Percentiles rank a stretch among this genome's conserved stretches.
Conservation (phyloP, 1,284 basidiomycete species). For the Coriolopsis trogii region DNA sequence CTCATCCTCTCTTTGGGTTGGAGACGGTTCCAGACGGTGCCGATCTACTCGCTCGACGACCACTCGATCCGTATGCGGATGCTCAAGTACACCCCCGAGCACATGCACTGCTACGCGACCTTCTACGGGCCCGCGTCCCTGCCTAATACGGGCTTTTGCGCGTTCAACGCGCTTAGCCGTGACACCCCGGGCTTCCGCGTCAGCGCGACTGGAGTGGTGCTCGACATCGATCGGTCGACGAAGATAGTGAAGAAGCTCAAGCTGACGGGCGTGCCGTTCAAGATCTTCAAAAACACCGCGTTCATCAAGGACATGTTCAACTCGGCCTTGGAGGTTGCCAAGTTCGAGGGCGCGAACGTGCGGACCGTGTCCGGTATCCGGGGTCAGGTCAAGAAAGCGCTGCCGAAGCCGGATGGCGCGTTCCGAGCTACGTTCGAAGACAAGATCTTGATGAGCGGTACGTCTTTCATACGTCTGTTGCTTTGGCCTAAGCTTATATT, state of each 20-base stretch:
- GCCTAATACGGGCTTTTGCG: slow-evolving; percentile 97
- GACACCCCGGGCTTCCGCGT: slow-evolving; percentile 83
- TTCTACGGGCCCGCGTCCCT: slow-evolving; percentile 92
- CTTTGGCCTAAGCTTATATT: too few relatives aligned
- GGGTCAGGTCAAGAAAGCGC: slow-evolving; percentile 95
- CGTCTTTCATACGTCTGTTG: too few relatives aligned
- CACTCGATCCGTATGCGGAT: slow-evolving; percentile 97
- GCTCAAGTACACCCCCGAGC: slow-evolving; percentile 99
- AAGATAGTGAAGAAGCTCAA: slow-evolving; percentile 99
- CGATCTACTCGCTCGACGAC: slow-evolving; percentile 96
- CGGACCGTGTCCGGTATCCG: slow-evolving; percentile 95
- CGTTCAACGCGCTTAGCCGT: slow-evolving; percentile 85
- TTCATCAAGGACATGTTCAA: slow-evolving; percentile 99
- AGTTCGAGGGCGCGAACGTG: slow-evolving; percentile 97
- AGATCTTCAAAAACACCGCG: slow-evolving; percentile 99
- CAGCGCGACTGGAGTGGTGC: slow-evolving; percentile 92
- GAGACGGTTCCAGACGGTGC: slow-evolving; percentile 94
- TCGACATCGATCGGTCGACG: slow-evolving; percentile 89
- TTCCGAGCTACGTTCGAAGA: slow-evolving; percentile 98
- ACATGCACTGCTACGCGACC: slow-evolving; percentile 98
- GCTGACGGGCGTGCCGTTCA: slow-evolving; percentile 92
- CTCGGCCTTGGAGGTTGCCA: slow-evolving; percentile 91
- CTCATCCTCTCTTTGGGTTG: slow-evolving; percentile 95
- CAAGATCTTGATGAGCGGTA: slow-evolving; percentile 95
- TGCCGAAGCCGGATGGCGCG: slow-evolving; percentile 92